Conservation (phyloP, 441 rosid species). For the Gossypium davidsonii region DNA sequence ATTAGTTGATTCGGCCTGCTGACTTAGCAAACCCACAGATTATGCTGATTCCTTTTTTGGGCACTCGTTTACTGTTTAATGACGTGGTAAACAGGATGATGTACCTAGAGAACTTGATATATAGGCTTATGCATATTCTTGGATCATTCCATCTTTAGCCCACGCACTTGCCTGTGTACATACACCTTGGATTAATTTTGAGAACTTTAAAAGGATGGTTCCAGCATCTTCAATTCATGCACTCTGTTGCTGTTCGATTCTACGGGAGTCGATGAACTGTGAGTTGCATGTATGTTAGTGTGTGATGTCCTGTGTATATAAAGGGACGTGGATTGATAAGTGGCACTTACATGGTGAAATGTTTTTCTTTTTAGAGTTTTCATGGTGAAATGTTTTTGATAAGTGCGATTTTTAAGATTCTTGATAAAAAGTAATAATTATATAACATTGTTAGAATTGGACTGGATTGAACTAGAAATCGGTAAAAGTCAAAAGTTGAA, state of each 20-base stretch:
- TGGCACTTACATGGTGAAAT: too few species aligned
- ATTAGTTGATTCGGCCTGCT: constrained; percentile 15
- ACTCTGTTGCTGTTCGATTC: neutral
- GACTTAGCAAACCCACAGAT: constrained; percentile 7
- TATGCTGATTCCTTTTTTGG: constrained; percentile 2
- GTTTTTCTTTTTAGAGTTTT: too few species aligned
- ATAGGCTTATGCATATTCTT: neutral
- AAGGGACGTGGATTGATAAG: too few species aligned
- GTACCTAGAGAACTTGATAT: constrained; percentile 10
- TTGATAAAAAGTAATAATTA: too few species aligned
- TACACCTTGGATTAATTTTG: neutral
- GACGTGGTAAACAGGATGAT: constrained; percentile 7
- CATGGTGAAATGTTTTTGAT: too few species aligned
- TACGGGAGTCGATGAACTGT: neutral
- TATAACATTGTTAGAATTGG: too few species aligned
- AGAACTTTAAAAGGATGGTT: constrained; percentile 4
- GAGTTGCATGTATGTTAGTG: too few species aligned
- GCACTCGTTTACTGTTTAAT: constrained; percentile 2
- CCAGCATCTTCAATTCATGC: neutral
- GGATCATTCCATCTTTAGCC: neutral
- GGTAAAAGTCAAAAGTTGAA: too few species aligned
- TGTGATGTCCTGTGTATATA: too few species aligned
- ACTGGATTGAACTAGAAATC: too few species aligned
- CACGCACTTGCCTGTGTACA: neutral
- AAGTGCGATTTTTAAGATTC: too few species aligned